A percentile compares a stretch with the other conserved stretches of the same genome.
Conservation (phyloP, 371 early-diverging fungal species). For the Lichtheimia corymbifera region DNA sequence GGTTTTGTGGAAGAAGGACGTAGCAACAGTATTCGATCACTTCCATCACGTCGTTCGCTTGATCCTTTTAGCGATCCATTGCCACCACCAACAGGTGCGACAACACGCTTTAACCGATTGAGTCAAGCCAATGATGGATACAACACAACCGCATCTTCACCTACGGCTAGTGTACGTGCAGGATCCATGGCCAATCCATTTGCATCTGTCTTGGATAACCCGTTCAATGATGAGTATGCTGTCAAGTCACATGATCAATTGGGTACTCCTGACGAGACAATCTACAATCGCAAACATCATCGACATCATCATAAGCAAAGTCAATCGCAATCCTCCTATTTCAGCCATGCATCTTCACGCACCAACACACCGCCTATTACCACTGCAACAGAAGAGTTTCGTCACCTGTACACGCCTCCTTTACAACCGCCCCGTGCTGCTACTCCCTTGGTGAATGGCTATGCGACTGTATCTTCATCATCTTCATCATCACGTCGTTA, state of each 20-base stretch:
- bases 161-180: conserved; percentile 8
- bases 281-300: conserved; percentile 6
- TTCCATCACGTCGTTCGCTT: conserved; percentile 10
- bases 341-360: conserved; percentile 13
- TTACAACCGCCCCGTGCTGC: background rate
- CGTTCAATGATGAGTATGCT: conserved; percentile 39
- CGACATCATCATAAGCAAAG: conserved; percentile 23
- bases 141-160: background rate
- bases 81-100: background rate
- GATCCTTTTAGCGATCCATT: background rate
- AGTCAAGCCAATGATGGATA: background rate
- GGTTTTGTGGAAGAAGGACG: conserved; percentile 22
- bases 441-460: background rate
- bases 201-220: conserved; percentile 28
- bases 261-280: background rate
- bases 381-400: conserved; percentile 10
- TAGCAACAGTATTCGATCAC: conserved; percentile 5
- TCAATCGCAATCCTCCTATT: conserved; percentile 38
- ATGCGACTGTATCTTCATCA: background rate
- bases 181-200: conserved; percentile 20
- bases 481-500: no score
- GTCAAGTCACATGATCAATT: background rate
- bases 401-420: conserved; percentile 6
- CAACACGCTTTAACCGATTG: background rate
- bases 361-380: background rate